phyloP scores from a whole-genome alignment of 2,329 filamentous ascomycete genomes.

The Aotearoamyces nothofagi region DNA sequence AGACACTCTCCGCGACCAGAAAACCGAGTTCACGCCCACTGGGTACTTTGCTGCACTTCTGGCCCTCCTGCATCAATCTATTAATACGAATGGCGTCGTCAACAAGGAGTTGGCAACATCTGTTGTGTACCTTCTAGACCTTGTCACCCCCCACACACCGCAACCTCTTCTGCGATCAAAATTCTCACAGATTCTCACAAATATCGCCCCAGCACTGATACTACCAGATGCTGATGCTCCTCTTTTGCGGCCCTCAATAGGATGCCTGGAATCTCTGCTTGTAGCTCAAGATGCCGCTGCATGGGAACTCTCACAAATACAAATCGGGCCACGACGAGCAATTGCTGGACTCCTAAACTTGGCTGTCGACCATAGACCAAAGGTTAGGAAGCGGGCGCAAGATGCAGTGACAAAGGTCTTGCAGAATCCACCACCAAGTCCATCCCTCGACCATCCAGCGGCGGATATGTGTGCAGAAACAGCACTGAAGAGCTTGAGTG shows the following conservation, averaged over 20 bases:
- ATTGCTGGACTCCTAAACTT: constrained; percentile 76
- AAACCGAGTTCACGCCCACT: constrained; percentile 68
- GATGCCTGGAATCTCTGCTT: constrained; percentile 83
- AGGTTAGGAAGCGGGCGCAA: constrained; percentile 85
- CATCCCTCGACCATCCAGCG: constrained; percentile 84
- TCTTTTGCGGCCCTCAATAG: constrained; percentile 74
- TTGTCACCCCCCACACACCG: constrained; percentile 74
- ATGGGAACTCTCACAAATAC: constrained; percentile 74
- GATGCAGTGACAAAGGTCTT: constrained; percentile 77
- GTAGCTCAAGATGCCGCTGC: constrained; percentile 74
- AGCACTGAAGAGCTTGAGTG: constrained; percentile 64
- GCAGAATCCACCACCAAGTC: constrained; percentile 74
- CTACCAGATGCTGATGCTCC: constrained; percentile 74
- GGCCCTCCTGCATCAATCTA: constrained; percentile 67
- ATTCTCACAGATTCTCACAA: constrained; percentile 82
- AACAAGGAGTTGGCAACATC: constrained; percentile 76
- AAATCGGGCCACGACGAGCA: constrained; percentile 75
- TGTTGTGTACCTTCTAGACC: constrained; percentile 88
- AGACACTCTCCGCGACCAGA: constrained; percentile 79
- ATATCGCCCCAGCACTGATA: constrained; percentile 71
- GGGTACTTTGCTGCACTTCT: constrained; percentile 94
- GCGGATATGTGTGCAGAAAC: constrained; percentile 94
- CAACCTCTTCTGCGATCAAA: constrained; percentile 81
- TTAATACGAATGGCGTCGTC: constrained; percentile 45
- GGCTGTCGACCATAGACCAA: constrained; percentile 75